Conservation (phyloP, 2,329 filamentous ascomycete species). For the Ophiocordyceps sinensis region DNA sequence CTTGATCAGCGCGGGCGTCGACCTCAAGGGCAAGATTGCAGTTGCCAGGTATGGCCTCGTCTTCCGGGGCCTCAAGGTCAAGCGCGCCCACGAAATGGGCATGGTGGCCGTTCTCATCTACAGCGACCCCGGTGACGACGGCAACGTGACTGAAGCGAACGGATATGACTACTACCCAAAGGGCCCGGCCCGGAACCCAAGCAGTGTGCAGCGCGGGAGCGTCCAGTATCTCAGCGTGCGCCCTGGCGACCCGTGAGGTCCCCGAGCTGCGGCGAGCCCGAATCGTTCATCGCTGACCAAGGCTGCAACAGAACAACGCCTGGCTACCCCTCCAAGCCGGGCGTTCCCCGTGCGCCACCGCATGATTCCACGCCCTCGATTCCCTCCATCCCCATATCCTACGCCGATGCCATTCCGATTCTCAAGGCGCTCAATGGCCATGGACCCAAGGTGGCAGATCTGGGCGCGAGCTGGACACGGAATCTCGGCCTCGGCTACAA, state of each 20-base stretch:
- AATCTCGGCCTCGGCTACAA: conserved; percentile 63
- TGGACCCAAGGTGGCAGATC: conserved; percentile 61
- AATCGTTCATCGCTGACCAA: too few species aligned
- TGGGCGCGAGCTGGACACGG: conserved; percentile 56
- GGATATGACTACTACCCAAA: conserved; percentile 68
- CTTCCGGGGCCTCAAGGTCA: conserved; percentile 85
- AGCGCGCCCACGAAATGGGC: conserved; percentile 79
- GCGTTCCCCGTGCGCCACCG: conserved; percentile 59
- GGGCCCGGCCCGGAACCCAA: conserved; percentile 76
- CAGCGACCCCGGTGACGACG: conserved; percentile 81
- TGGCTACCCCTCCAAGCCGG: conserved; percentile 85
- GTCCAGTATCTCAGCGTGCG: conserved; percentile 62
- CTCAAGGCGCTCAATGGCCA: conserved; percentile 84
- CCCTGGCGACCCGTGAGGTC: conserved; percentile 50
- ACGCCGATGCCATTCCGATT: conserved; percentile 70
- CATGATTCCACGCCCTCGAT: conserved; percentile 64
- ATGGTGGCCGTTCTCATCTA: conserved; percentile 80
- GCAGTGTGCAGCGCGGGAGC: conserved; percentile 80
- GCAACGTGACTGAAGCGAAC: conserved; percentile 64
- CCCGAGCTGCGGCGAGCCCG: too few species aligned
- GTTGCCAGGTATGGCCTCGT: conserved; percentile 73
- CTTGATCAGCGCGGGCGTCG: conserved; percentile 58
- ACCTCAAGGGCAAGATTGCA: conserved; percentile 72
- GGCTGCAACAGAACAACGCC: conserved; percentile 51
- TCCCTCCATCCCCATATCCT: conserved; percentile 84